Evolutionary conservation across 2,329 filamentous ascomycete species (phyloP).

Genomic region (Colletotrichum filicis): DNA sequence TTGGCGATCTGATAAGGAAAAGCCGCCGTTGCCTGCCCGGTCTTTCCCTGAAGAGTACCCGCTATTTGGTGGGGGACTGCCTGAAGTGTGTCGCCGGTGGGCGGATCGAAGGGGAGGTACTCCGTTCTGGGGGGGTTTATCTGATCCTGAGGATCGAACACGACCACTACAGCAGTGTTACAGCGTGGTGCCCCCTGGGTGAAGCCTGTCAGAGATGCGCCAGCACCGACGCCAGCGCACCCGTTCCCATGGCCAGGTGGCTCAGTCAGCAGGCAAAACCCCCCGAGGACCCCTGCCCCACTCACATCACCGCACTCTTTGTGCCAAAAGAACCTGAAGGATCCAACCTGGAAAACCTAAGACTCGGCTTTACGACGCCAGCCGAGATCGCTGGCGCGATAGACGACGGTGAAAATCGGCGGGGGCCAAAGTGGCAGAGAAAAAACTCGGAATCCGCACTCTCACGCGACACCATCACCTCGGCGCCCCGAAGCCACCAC

Average conservation of each 20-base stretch:
- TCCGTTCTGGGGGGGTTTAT: background rate
- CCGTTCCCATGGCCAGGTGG: background rate
- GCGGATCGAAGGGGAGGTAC: background rate
- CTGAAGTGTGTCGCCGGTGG: background rate
- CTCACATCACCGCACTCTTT: background rate
- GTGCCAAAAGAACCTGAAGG: background rate
- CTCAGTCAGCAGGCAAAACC: background rate
- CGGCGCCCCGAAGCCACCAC: background rate
- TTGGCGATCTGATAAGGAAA: constrained; percentile 34
- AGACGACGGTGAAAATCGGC: background rate
- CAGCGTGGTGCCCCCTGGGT: background rate
- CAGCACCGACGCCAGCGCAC: background rate
- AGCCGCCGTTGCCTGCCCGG: constrained; percentile 3
- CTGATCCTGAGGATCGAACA: background rate
- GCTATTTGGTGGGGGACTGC: background rate
- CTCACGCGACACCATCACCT: background rate
- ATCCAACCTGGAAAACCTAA: background rate
- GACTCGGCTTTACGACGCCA: constrained; percentile 8
- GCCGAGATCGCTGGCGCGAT: constrained; percentile 5
- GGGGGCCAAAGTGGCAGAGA: background rate
- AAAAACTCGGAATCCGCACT: constrained; percentile 1
- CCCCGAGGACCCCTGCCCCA: background rate
- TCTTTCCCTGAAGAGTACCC: background rate
- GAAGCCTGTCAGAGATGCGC: background rate
- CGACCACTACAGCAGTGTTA: background rate